A percentile compares a stretch with the other conserved stretches of the same genome.
Conservation (phyloP, 116 monocot species). For the Trichopus zeylanicus region DNA sequence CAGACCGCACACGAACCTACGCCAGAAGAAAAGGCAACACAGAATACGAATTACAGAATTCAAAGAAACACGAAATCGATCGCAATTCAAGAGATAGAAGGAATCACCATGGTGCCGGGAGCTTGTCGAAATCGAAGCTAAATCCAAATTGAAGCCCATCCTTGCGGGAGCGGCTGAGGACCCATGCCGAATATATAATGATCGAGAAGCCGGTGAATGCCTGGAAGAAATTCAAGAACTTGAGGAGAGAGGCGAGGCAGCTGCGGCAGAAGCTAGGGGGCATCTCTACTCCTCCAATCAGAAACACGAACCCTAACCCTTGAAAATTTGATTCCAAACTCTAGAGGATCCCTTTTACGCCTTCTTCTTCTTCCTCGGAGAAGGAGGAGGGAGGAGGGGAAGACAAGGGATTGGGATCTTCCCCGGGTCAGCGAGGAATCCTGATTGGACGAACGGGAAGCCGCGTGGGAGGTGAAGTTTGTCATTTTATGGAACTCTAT, state of each 20-base stretch:
- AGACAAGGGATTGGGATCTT: too few relatives aligned
- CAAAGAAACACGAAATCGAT: not conserved
- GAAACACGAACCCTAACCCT: too few relatives aligned
- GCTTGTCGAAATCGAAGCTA: conserved; percentile 15
- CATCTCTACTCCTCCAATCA: too few relatives aligned
- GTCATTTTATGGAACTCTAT: too few relatives aligned
- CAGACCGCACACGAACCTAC: conserved; percentile 38
- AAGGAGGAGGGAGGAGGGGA: too few relatives aligned
- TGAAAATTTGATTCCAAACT: too few relatives aligned
- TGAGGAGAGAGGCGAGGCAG: conserved; percentile 44
- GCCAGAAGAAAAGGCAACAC: not conserved
- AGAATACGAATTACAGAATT: not conserved
- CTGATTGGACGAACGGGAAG: too few relatives aligned
- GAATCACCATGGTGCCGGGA: conserved; percentile 50
- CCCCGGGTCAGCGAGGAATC: too few relatives aligned
- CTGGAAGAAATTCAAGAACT: conserved; percentile 65
- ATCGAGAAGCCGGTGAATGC: conserved; percentile 49
- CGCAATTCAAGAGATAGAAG: not conserved
- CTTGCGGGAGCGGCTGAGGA: conserved; percentile 34
- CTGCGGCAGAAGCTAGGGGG: conserved; percentile 25
- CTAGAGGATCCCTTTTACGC: too few relatives aligned
- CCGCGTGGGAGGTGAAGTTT: too few relatives aligned
- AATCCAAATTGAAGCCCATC: conserved; percentile 1
- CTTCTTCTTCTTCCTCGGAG: too few relatives aligned
- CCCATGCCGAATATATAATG: conserved; percentile 51